Evolutionary conservation across 352 stramenopile species (phyloP), one percentile per base, ranked within the genome.

Genomic region (Phytopythium helicoides): DNA sequence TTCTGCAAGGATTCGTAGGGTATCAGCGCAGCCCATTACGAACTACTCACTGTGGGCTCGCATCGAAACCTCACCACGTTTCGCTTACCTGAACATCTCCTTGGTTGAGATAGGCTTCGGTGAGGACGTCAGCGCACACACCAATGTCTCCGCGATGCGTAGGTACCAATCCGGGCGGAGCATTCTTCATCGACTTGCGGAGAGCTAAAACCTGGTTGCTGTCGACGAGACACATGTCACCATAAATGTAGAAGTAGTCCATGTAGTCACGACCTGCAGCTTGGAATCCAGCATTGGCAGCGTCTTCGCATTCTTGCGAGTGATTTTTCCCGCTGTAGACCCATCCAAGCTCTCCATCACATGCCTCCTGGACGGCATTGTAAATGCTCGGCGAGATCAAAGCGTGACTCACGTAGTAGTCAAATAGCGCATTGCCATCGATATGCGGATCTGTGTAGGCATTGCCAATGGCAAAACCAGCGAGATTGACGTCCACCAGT

Each of bases 371-470:
- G 3, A 81, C 68, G 25, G 65, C 71, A 40, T 72, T 57, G 58
- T 90, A 87, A 36, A 78, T 75, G 49, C 77, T 62, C 14, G 56
- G 71, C 31, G 76, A 87, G 23, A 94, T 81, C 19, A 94, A 62
- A 9, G 76, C 81, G 67, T 95, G 86, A 18, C 63, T 76, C 52
- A 87, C 88, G 64, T 87, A 87, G 54, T 90, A 83, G 37, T 83
- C 72, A 70, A 92, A 81, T 61, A 90, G 83, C 0, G 73, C 71
- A 39, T 76, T 79, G 49, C 79, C 73, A 23, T 86, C 71, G 60
- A 85, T 83, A 47, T 75, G 61, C 53, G 75, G 78, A 58, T 89
- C 77, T 21, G 80, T 90, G 18, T 89, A 68, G 5, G 78, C 76
- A 60, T 92, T 92, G 15, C 81, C 81, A 54, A 92, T 87, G 7